phyloP scores from a whole-genome alignment of 176 grass and related monocot species.

The Musa acuminata region DNA sequence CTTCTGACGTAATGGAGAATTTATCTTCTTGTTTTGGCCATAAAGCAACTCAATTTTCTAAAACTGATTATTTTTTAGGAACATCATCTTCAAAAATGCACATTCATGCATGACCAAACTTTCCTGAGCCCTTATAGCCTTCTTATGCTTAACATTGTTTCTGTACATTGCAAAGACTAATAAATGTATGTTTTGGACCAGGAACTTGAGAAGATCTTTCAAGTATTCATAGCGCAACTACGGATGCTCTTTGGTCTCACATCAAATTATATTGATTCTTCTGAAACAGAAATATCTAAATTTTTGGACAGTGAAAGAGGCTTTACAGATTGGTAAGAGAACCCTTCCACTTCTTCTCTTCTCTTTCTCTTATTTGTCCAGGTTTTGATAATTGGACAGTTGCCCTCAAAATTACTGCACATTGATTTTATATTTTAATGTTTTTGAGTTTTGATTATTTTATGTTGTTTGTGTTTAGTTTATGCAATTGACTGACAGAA shows the following conservation, averaged over 20 bases:
- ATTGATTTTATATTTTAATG: no score
- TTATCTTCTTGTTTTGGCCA: neutral
- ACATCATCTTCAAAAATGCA: neutral
- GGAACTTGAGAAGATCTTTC: conserved; percentile 75
- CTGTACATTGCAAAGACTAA: conserved; percentile 22
- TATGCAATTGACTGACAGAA: no score
- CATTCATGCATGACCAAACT: neutral
- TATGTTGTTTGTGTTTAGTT: no score
- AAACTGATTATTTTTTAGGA: neutral
- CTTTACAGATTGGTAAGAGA: conserved; percentile 75
- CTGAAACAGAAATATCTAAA: conserved; percentile 30
- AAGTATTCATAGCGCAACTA: conserved; percentile 84
- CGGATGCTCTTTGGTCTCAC: conserved; percentile 86
- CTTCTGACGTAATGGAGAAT: neutral
- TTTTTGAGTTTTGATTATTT: no score
- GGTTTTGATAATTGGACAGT: neutral
- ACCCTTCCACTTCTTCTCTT: neutral
- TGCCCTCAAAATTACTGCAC: no score
- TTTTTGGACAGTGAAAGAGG: conserved; percentile 79
- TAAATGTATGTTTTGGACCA: conserved; percentile 40
- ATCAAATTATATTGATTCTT: conserved; percentile 45
- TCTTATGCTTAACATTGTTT: neutral
- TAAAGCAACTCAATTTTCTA: neutral
- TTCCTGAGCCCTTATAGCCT: neutral
- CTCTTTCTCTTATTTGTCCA: neutral